These are phyloP conservation scores for Ceratobasidium sp. DNA, from an alignment of 1,284 basidiomycete genomes.

Conservation along the genomic window DNA sequence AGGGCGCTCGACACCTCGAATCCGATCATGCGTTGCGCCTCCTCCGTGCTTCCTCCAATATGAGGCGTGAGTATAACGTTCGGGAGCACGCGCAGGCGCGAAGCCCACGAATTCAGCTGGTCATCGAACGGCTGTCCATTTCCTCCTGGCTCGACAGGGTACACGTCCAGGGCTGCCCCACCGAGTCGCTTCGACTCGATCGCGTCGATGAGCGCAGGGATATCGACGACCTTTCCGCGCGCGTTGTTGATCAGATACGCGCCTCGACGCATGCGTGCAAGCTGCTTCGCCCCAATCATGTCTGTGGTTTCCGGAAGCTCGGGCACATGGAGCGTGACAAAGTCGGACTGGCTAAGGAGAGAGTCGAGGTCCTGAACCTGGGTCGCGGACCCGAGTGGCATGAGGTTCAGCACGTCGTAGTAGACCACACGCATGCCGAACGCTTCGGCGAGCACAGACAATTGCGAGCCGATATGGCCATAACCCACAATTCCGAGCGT, in stretches of 20 bases:
- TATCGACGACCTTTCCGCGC: constrained; percentile 93
- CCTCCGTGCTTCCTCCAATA: constrained; percentile 98
- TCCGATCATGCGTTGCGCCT: constrained; percentile 97
- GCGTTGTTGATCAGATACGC: constrained; percentile 98
- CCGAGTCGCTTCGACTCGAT: constrained; percentile 86
- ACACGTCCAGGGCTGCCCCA: constrained; percentile 95
- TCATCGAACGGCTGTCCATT: constrained; percentile 91
- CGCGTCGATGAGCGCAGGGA: constrained; percentile 85
- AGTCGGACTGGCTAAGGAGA: constrained; percentile 84
- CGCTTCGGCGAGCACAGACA: constrained; percentile 95
- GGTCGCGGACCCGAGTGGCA: constrained; percentile 94
- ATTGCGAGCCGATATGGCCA: constrained; percentile 97
- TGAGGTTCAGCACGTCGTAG: constrained; percentile 94
- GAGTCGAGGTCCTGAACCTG: constrained; percentile 85
- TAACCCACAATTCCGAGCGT: constrained; percentile 98
- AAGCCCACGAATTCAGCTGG: constrained; percentile 81
- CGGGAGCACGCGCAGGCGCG: constrained; percentile 71
- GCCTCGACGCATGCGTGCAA: constrained; percentile 93
- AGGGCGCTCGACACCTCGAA: constrained; percentile 90
- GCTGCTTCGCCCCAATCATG: constrained; percentile 83
- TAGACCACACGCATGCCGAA: constrained; percentile 97
- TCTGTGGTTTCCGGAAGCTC: constrained; percentile 95
- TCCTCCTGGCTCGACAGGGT: constrained; percentile 87
- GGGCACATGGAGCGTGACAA: constrained; percentile 95
- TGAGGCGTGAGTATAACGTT: constrained; percentile 97